These are phyloP conservation scores for Leccinum fallax DNA, from an alignment of 1,284 basidiomycete species.

Conservation along the genomic window DNA sequence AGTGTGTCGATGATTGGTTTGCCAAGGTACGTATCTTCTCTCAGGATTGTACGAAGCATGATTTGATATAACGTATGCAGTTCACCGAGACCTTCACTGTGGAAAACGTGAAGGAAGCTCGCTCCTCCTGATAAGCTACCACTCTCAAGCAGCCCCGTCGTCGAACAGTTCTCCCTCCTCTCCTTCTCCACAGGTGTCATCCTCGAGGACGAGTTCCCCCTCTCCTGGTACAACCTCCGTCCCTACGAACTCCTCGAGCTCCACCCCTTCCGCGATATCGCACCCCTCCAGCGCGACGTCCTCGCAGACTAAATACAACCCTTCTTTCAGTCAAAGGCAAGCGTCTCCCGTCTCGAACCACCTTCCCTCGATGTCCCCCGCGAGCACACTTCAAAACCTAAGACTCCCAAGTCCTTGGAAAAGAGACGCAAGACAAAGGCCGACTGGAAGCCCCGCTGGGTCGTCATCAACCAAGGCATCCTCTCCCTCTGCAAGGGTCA, in stretches of 20 bases:
- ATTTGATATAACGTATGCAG: slow-evolving; percentile 41
- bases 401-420: slow-evolving; percentile 7
- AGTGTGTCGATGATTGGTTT: slow-evolving; percentile 35
- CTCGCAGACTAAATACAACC: slow-evolving; percentile 58
- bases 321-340: slow-evolving; percentile 67
- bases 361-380: slow-evolving; percentile 12
- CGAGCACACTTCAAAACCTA: background rate
- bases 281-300: slow-evolving; percentile 45
- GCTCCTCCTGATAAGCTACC: slow-evolving; percentile 6
- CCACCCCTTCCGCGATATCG: slow-evolving; percentile 47
- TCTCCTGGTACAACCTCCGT: slow-evolving; percentile 58
- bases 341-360: slow-evolving; percentile 38
- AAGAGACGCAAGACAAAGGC: slow-evolving; percentile 37
- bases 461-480: slow-evolving; percentile 58
- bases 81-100: slow-evolving; percentile 82
- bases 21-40: slow-evolving; percentile 63
- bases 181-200: slow-evolving; percentile 67
- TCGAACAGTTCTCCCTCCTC: slow-evolving; percentile 48
- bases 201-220: slow-evolving; percentile 61
- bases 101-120: slow-evolving; percentile 81
- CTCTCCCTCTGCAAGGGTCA: slow-evolving; percentile 57
- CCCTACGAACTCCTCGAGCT: slow-evolving; percentile 69
- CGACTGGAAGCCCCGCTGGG: slow-evolving; percentile 68
- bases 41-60: background rate
- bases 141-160: slow-evolving; percentile 15